These are phyloP conservation scores for Parietaria judaica DNA, from an alignment of 306 rosid species.

Conservation along the genomic window DNA sequence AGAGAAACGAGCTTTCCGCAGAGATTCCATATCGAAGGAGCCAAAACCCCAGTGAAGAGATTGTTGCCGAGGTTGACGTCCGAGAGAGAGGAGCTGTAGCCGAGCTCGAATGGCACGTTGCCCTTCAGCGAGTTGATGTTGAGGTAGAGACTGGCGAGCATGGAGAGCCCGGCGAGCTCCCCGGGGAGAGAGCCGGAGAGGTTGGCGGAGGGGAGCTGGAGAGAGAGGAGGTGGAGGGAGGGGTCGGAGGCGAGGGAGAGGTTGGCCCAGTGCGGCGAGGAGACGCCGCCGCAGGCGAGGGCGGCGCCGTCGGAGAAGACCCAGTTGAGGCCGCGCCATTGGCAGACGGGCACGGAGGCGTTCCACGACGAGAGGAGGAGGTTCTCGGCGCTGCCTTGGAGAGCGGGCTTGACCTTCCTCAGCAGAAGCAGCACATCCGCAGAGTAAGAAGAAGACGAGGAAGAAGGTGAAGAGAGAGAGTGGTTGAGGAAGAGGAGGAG, in stretches of 20 bases:
- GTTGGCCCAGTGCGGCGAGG: constrained; percentile 78
- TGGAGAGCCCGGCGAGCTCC: constrained; percentile 73
- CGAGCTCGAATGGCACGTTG: constrained; percentile 76
- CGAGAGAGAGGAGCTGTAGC: constrained; percentile 62
- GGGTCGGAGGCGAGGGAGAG: constrained; percentile 67
- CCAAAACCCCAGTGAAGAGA: constrained; percentile 42
- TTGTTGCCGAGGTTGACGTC: constrained; percentile 72
- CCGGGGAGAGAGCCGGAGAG: constrained; percentile 83
- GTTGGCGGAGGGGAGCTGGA: constrained; percentile 92
- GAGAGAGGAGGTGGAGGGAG: constrained; percentile 55
- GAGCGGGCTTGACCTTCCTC: constrained; percentile 56
- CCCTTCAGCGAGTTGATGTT: constrained; percentile 65
- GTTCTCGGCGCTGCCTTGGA: constrained; percentile 62
- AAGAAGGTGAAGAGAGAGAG: background rate
- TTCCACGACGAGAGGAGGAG: constrained; percentile 84
- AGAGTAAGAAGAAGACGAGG: constrained; percentile 26
- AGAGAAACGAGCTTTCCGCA: constrained; percentile 73
- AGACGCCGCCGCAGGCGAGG: constrained; percentile 50
- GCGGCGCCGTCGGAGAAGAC: constrained; percentile 53
- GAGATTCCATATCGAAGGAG: constrained; percentile 82
- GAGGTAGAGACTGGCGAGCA: constrained; percentile 75
- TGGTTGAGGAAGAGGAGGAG: constrained; percentile 20
- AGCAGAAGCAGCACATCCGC: constrained; percentile 68
- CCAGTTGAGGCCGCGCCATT: constrained; percentile 98
- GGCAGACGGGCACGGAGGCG: constrained; percentile 61